Evolutionary conservation across 108 stramenopile species (phyloP), one percentile per base, ranked within the genome.

Genomic region (Stephanodiscus minutulus): DNA sequence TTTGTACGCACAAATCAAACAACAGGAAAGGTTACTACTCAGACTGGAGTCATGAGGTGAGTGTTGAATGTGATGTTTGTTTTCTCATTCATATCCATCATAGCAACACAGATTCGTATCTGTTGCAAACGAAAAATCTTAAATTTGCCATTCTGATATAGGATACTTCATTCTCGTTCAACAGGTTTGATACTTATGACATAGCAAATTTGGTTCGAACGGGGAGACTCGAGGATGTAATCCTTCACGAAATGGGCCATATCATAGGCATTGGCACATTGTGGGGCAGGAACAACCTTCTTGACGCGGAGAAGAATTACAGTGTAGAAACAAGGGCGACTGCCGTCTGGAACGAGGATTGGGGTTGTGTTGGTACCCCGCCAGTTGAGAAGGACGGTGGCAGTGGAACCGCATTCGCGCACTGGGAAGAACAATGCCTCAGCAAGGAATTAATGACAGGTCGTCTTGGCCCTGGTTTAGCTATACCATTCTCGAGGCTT

Each of bases 221-320:
- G 15, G 35, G 58, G 24, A 55, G 12, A 13, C 44, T 28, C 54
- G 44, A 25, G 44, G 36, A 48, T 60, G 1, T 5, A 33, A 74
- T 83, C 44, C 61, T 77, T 54, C 83, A 84, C 53, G 83, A 84
- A 35, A 68, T 84, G 69, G 83, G 74, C 17, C 83, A 84, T 54
- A 77, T 84, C 0, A 47, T 81, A 39, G 83, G 83, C 5, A 43
- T 84, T 20, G 83, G 83, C 22, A 62, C 58, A 49, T 22, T 77
- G 1, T 84, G 74, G 83, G 48, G 13, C 12, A 4, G 11, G 4
- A 66, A 72, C 43, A 17, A 36, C 28, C 65, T 79, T 17, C 31
- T 62, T 35, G 36, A 21, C 18, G 28, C 18, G 43, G 7, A 24
- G 12, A 20, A 47, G 61, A 11, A 33, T 18, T 52, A 48, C 15